Evolutionary conservation across 345 rosid genomes (phyloP).

Genomic region (Aquilaria yunnanensis): DNA sequence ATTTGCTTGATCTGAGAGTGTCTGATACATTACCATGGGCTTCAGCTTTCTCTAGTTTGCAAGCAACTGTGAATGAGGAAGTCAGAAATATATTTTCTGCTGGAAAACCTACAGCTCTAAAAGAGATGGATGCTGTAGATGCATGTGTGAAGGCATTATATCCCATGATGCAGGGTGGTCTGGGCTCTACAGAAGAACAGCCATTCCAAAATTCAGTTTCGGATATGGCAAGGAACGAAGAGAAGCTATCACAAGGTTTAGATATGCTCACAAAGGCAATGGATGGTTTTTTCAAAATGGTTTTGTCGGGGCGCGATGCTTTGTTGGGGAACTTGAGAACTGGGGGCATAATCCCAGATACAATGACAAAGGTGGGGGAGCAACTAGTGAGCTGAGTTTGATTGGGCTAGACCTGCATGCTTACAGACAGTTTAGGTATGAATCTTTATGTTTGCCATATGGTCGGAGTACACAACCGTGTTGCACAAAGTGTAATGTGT

Average conservation of each 20-base stretch:
- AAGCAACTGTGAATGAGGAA: constrained; percentile 40
- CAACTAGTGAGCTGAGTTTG: constrained; percentile 22
- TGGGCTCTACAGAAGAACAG: constrained; percentile 30
- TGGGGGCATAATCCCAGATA: constrained; percentile 24
- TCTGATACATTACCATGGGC: constrained; percentile 53
- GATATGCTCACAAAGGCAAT: constrained; percentile 62
- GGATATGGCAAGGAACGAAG: constrained; percentile 37
- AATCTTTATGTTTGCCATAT: constrained; percentile 6
- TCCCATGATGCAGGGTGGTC: constrained; percentile 55
- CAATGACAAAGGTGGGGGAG: constrained; percentile 24
- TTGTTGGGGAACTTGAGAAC: constrained; percentile 74
- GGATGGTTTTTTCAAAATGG: constrained; percentile 75
- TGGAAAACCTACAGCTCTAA: constrained; percentile 36
- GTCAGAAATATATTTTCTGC: constrained; percentile 37
- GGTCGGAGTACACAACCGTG: constrained; percentile 14
- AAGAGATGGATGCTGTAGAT: constrained; percentile 63
- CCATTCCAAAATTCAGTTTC: constrained; percentile 25
- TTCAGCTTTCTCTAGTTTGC: constrained; percentile 48
- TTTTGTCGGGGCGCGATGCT: constrained; percentile 72
- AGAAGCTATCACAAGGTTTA: constrained; percentile 55
- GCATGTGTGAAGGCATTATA: constrained; percentile 48
- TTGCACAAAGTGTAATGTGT: constrained; percentile 5
- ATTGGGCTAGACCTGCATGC: constrained; percentile 10
- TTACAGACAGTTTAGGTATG: constrained; percentile 20
- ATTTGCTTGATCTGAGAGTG: constrained; percentile 46